phyloP scores from a whole-genome alignment of 2,329 filamentous ascomycete species.

The Cladobotryum protrusum region DNA sequence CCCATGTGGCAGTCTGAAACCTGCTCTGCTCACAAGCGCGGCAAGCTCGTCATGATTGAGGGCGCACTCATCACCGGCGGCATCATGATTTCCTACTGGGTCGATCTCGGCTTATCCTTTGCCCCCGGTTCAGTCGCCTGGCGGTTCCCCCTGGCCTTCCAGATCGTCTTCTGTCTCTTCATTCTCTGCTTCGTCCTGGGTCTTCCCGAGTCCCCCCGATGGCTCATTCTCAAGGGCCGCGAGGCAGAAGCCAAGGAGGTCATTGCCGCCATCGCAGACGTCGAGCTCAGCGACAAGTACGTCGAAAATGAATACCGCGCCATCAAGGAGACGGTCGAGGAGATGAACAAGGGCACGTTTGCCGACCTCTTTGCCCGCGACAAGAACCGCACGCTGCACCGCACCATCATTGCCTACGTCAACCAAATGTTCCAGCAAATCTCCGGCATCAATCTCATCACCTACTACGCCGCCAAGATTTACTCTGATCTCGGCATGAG shows the following conservation, averaged over 20 bases:
- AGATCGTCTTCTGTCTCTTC: conserved; percentile 52
- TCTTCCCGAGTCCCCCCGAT: conserved; percentile 49
- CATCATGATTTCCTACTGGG: conserved; percentile 54
- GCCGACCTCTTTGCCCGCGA: conserved; percentile 51
- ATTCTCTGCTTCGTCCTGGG: conserved; percentile 47
- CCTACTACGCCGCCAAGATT: conserved; percentile 56
- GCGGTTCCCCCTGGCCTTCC: conserved; percentile 54
- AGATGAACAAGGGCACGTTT: conserved; percentile 57
- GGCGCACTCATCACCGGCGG: conserved; percentile 52
- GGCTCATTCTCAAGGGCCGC: conserved; percentile 39
- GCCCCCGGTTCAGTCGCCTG: conserved; percentile 36
- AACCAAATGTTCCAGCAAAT: conserved; percentile 63
- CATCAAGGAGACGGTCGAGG: conserved; percentile 62
- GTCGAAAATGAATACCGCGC: conserved; percentile 53
- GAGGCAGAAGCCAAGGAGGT: conserved; percentile 42
- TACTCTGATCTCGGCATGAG: conserved; percentile 49
- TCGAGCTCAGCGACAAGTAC: conserved; percentile 49
- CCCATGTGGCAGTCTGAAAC: conserved; percentile 58
- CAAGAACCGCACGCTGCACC: conserved; percentile 50
- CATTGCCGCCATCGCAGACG: conserved; percentile 47
- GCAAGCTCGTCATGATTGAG: conserved; percentile 57
- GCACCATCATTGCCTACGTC: conserved; percentile 54
- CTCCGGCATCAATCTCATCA: conserved; percentile 57
- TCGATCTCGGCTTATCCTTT: conserved; percentile 53
- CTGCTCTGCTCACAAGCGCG: conserved; percentile 49